phyloP scores from a whole-genome alignment of 371 early-diverging fungal species.

The Mortierella polycephala region DNA sequence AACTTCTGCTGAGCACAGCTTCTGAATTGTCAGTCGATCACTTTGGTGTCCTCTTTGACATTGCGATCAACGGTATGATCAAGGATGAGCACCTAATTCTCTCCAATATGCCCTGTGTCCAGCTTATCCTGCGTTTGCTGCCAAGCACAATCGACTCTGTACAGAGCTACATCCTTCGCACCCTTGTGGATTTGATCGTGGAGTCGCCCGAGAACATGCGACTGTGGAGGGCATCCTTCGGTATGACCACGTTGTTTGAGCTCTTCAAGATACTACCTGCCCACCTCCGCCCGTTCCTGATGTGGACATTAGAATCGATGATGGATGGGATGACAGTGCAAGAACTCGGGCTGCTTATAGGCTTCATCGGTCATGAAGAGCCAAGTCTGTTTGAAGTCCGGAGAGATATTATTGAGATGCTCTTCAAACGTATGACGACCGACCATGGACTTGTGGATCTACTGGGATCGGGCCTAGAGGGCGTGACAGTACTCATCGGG shows the following conservation, averaged over 20 bases:
- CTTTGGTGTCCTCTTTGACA: slow-evolving; percentile 56
- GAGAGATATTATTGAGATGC: slow-evolving; percentile 54
- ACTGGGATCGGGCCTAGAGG: slow-evolving; percentile 49
- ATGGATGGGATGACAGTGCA: slow-evolving; percentile 55
- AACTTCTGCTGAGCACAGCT: slow-evolving; percentile 31
- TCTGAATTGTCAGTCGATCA: slow-evolving; percentile 51
- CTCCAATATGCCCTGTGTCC: slow-evolving; percentile 48
- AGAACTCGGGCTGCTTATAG: slow-evolving; percentile 49
- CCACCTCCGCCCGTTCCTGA: slow-evolving; percentile 52
- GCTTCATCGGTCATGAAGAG: slow-evolving; percentile 54
- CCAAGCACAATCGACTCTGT: slow-evolving; percentile 47
- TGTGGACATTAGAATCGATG: slow-evolving; percentile 58
- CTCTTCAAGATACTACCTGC: slow-evolving; percentile 48
- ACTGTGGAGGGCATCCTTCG: slow-evolving; percentile 51
- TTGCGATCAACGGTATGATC: slow-evolving; percentile 55
- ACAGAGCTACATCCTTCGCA: slow-evolving; percentile 53
- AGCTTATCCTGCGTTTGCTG: slow-evolving; percentile 50
- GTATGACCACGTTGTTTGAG: slow-evolving; percentile 51
- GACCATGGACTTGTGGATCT: slow-evolving; percentile 51
- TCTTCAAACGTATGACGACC: slow-evolving; percentile 55
- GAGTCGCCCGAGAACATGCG: slow-evolving; percentile 56
- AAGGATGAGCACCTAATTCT: slow-evolving; percentile 56
- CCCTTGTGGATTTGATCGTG: slow-evolving; percentile 55
- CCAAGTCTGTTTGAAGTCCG: slow-evolving; percentile 48
- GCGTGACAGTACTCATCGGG: slow-evolving; percentile 52